These are phyloP conservation scores for Priceomyces castillae DNA, from an alignment of 805 yeast species.

Conservation along the genomic window DNA sequence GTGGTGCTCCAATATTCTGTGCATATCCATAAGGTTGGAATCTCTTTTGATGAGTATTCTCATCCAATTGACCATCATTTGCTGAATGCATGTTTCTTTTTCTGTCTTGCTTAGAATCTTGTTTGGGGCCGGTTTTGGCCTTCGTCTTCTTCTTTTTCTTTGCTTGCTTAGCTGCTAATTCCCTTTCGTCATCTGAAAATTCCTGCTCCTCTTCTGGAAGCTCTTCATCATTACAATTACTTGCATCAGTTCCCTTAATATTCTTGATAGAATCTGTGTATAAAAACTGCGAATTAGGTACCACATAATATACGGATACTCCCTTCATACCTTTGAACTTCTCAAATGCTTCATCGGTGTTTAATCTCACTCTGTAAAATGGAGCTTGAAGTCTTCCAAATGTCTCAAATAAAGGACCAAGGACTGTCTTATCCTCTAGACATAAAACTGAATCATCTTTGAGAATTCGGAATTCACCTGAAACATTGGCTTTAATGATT, in stretches of 20 bases:
- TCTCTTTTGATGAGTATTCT: constrained; percentile 9
- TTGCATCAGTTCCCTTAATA: constrained; percentile 88
- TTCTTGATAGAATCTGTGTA: constrained; percentile 69
- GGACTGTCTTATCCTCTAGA: constrained; percentile 60
- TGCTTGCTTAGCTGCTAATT: constrained; percentile 62
- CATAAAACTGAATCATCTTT: constrained; percentile 81
- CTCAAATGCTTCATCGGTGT: constrained; percentile 46
- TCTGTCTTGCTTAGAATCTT: constrained; percentile 10
- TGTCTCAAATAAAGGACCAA: constrained; percentile 83
- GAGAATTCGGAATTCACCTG: constrained; percentile 83
- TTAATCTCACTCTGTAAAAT: constrained; percentile 70
- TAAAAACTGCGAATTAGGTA: constrained; percentile 74
- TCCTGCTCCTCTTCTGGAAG: constrained; percentile 91
- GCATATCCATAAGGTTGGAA: constrained; percentile 24
- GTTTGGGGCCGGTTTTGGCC: constrained; percentile 35
- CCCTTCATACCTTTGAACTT: constrained; percentile 51
- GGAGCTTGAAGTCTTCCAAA: constrained; percentile 88
- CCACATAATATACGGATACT: constrained; percentile 67
- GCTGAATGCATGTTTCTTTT: constrained; percentile 4
- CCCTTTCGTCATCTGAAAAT: constrained; percentile 91
- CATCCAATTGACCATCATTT: constrained; percentile 9
- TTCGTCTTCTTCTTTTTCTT: constrained; percentile 55
- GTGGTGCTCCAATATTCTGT: constrained; percentile 1
- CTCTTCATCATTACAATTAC: constrained; percentile 93
- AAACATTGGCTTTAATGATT: constrained; percentile 64